These are phyloP conservation scores for Alternaria postmessia DNA, from an alignment of 2,329 filamentous ascomycete species.

Conservation along the genomic window DNA sequence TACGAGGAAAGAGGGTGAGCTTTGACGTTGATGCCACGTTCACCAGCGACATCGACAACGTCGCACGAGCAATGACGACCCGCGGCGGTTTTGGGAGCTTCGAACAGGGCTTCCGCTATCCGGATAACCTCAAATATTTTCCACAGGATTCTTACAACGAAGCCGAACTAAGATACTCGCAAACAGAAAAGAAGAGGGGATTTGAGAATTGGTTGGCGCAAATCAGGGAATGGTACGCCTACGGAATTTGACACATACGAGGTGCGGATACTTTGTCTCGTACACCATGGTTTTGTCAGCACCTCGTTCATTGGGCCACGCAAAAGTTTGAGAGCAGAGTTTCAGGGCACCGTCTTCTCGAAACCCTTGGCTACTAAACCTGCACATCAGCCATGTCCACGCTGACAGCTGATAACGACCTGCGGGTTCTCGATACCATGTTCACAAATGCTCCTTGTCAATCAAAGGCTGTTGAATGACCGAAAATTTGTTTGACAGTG, in stretches of 20 bases:
- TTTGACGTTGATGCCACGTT: background rate
- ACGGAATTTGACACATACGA: background rate
- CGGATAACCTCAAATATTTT: background rate
- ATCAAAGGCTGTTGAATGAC: too few relatives aligned
- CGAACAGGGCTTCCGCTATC: background rate
- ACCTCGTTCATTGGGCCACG: fast-evolving
- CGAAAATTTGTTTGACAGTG: background rate
- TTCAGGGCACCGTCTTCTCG: too few relatives aligned
- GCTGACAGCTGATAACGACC: too few relatives aligned
- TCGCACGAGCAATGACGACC: too few relatives aligned
- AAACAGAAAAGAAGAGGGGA: background rate
- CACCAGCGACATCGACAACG: background rate
- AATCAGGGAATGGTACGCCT: background rate
- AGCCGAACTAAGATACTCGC: background rate
- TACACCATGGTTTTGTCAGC: background rate
- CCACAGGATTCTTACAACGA: background rate
- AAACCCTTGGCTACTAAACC: too few relatives aligned
- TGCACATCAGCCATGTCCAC: too few relatives aligned
- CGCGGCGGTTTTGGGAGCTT: too few relatives aligned
- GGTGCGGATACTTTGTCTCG: too few relatives aligned
- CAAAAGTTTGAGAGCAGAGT: background rate
- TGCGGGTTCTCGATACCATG: too few relatives aligned
- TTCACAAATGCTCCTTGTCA: too few relatives aligned
- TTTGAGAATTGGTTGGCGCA: background rate
- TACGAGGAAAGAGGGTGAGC: background rate